These are phyloP conservation scores for Nakazawaea ishiwadae DNA, from an alignment of 805 yeast genomes.

Conservation along the genomic window DNA sequence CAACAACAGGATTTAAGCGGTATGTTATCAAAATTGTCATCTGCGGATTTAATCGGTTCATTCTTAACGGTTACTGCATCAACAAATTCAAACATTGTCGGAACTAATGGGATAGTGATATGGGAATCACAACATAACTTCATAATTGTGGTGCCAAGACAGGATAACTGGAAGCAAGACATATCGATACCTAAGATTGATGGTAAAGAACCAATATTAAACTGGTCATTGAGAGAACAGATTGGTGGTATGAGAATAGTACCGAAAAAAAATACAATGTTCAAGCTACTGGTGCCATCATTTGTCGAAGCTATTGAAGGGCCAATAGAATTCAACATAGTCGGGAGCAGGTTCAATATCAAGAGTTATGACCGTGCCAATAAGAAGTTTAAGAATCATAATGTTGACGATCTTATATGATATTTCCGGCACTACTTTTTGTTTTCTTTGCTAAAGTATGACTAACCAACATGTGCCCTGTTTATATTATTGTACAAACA, in stretches of 20 bases:
- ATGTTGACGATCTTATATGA: conserved; percentile 45
- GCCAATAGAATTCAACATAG: conserved; percentile 52
- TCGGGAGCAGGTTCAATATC: conserved; percentile 76
- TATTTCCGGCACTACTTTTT: background rate
- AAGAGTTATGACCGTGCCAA: conserved; percentile 79
- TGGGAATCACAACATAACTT: conserved; percentile 81
- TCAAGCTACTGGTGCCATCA: conserved; percentile 43
- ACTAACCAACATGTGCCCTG: too few relatives aligned
- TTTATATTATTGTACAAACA: too few relatives aligned
- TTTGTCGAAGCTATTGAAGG: conserved; percentile 26
- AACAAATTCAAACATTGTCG: conserved; percentile 52
- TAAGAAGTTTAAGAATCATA: conserved; percentile 78
- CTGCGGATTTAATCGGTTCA: conserved; percentile 85
- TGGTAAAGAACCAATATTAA: background rate
- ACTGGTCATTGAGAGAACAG: conserved; percentile 19
- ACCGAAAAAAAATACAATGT: conserved; percentile 63
- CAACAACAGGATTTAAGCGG: conserved; percentile 16
- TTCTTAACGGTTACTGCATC: conserved; percentile 51
- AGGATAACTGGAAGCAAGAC: conserved; percentile 30
- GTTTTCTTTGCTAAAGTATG: too few relatives aligned
- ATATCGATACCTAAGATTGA: conserved; percentile 18
- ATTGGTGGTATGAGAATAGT: conserved; percentile 65
- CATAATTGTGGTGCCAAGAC: conserved; percentile 50
- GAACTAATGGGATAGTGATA: conserved; percentile 67
- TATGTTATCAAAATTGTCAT: conserved; percentile 54